A percentile compares a stretch with the other conserved stretches of the same genome.
phyloP scores from a whole-genome alignment of 352 stramenopile species.

The Thalassiosira hispida region DNA sequence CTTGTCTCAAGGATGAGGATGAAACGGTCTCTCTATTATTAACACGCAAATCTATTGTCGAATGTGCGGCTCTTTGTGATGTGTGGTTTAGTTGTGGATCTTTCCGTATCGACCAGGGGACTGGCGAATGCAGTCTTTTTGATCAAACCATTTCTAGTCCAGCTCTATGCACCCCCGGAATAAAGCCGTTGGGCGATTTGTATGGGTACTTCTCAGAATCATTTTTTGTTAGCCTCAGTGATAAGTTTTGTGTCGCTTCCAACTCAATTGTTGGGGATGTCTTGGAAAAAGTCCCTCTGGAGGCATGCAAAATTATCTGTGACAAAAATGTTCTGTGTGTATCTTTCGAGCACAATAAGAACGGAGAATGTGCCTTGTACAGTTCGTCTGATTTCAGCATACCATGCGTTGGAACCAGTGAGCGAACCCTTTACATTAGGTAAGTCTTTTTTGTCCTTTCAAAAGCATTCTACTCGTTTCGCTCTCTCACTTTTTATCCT shows the following conservation, averaged over 20 bases:
- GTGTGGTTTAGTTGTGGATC: constrained; percentile 29
- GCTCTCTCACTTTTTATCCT: no score
- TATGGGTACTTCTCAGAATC: constrained; percentile 21
- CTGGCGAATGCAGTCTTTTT: constrained; percentile 23
- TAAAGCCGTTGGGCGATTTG: constrained; percentile 1
- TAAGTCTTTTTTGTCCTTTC: background rate
- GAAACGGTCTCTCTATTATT: background rate
- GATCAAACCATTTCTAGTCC: no score
- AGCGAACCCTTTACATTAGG: constrained; percentile 6
- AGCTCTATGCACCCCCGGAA: no score
- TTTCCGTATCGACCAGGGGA: constrained; percentile 24
- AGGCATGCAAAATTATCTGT: constrained; percentile 34
- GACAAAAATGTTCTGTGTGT: constrained; percentile 24
- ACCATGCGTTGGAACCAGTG: background rate
- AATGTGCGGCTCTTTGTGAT: constrained; percentile 34
- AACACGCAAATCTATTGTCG: constrained; percentile 15
- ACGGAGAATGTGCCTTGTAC: constrained; percentile 22
- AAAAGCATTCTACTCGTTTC: background rate
- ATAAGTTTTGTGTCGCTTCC: constrained; percentile 37
- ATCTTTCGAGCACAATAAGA: constrained; percentile 31
- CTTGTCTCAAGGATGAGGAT: constrained; percentile 27
- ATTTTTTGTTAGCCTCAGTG: constrained; percentile 17
- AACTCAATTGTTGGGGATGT: constrained; percentile 21
- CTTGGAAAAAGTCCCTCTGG: constrained; percentile 14
- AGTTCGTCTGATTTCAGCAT: constrained; percentile 28